Percentiles rank a stretch among this genome's conserved stretches.
Conservation (phyloP, 176 grass and related monocot species). For the Alloteropsis semialata region DNA sequence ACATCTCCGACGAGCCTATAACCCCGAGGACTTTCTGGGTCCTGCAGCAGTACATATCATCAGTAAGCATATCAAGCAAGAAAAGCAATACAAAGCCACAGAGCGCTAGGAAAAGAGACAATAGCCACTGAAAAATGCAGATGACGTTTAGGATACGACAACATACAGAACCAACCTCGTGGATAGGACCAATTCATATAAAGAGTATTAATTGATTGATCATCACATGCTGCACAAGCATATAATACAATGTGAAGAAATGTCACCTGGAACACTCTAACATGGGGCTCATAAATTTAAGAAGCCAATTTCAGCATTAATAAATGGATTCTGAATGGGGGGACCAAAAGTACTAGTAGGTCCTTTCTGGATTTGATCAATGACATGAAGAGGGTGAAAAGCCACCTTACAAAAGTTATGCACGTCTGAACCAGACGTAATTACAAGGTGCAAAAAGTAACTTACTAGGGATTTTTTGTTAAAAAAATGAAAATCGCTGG, state of each 20-base stretch:
- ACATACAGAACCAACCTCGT: neutral
- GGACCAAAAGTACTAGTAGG: neutral
- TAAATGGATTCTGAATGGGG: slow-evolving; percentile 1
- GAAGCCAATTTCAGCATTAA: slow-evolving; percentile 19
- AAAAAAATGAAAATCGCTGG: neutral
- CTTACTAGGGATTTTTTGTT: neutral
- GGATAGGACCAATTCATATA: neutral
- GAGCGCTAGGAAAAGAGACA: neutral
- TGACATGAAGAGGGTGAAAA: neutral
- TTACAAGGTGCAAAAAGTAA: neutral
- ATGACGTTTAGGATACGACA: neutral
- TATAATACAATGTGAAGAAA: slow-evolving; percentile 10
- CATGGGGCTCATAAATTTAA: slow-evolving; percentile 3
- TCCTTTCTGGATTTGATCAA: neutral
- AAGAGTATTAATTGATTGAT: slow-evolving; percentile 20
- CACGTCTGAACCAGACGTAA: neutral
- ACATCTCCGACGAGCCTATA: slow-evolving; percentile 81
- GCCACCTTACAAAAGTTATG: neutral
- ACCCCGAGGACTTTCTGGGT: slow-evolving; percentile 60
- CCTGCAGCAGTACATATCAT: slow-evolving; percentile 47
- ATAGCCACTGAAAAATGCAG: neutral
- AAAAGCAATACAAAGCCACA: neutral
- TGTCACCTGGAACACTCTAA: slow-evolving; percentile 3
- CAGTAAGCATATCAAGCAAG: neutral
- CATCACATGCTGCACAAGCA: slow-evolving; percentile 20